These are phyloP conservation scores for Arctium minus DNA, from an alignment of 129 eudicot genomes.

Conservation along the genomic window DNA sequence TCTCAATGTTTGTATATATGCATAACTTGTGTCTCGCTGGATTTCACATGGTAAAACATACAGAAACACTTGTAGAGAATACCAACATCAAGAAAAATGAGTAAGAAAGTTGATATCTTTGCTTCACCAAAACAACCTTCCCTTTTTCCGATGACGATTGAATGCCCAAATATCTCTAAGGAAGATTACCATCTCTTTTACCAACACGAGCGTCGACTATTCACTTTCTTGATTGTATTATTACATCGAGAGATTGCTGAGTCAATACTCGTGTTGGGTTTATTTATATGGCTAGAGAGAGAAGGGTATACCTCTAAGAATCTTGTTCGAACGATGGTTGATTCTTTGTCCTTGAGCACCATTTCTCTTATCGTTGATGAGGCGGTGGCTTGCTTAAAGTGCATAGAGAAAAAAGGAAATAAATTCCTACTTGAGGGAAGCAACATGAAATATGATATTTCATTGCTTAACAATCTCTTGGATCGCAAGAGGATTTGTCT, in stretches of 20 bases:
- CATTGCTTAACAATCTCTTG: conserved; percentile 6
- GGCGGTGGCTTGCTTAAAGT: conserved; percentile 15
- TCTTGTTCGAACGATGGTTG: background rate
- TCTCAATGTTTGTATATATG: background rate
- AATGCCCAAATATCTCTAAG: background rate
- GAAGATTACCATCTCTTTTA: conserved; percentile 22
- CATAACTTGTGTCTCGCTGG: background rate
- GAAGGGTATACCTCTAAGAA: background rate
- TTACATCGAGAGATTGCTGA: conserved; percentile 12
- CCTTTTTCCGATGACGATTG: background rate
- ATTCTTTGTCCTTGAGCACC: background rate
- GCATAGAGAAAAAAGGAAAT: conserved; percentile 5
- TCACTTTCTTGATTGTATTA: conserved; percentile 1
- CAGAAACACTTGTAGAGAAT: background rate
- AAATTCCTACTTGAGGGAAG: background rate
- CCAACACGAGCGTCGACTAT: conserved; percentile 25
- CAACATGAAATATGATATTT: background rate
- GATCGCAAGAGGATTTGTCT: background rate
- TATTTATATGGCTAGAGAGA: conserved; percentile 35
- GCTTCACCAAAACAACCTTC: conserved; percentile 15
- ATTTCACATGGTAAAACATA: background rate
- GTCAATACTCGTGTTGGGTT: conserved; percentile 28
- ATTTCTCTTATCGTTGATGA: conserved; percentile 23
- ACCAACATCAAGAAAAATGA: background rate
- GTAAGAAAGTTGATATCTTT: conserved; percentile 5